Conservation (phyloP, 495 filamentous ascomycete genomes). For the Pyronema omphalodes region DNA sequence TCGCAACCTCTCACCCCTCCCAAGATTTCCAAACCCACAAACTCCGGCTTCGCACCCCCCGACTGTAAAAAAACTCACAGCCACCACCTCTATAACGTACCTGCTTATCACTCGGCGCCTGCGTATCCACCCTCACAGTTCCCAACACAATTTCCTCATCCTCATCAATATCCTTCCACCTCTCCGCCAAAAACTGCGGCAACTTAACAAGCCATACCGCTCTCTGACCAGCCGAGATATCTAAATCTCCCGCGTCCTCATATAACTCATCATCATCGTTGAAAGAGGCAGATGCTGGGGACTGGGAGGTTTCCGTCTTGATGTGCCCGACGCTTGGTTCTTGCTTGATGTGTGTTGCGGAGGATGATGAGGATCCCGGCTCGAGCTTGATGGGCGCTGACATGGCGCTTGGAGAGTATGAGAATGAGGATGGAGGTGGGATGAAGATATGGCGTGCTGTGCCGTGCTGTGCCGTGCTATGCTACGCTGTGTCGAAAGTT, state of each 20-base stretch:
- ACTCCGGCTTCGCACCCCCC: too few species aligned
- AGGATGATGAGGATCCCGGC: too few species aligned
- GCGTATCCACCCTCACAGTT: constrained; percentile 15
- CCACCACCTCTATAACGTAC: background rate
- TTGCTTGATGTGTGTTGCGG: too few species aligned
- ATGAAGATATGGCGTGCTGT: too few species aligned
- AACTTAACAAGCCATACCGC: constrained; percentile 23
- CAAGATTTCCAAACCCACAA: too few species aligned
- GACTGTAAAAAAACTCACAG: too few species aligned
- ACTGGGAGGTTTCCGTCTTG: background rate
- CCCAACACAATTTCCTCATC: constrained; percentile 23
- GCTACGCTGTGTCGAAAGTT: too few species aligned
- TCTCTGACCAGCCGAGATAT: constrained; percentile 14
- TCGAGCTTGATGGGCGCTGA: too few species aligned
- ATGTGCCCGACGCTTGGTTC: background rate
- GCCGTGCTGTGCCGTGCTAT: too few species aligned
- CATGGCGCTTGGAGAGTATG: too few species aligned
- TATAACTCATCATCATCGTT: constrained; percentile 21
- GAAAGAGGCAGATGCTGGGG: background rate
- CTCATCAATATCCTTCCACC: constrained; percentile 24
- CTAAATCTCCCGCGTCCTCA: constrained; percentile 22
- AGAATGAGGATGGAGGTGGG: too few species aligned
- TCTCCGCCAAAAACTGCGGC: constrained; percentile 19
- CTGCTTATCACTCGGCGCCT: background rate
- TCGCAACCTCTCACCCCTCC: too few species aligned